Conservation (phyloP, 2,329 filamentous ascomycete genomes). For the Calcarisporium arbuscula region DNA sequence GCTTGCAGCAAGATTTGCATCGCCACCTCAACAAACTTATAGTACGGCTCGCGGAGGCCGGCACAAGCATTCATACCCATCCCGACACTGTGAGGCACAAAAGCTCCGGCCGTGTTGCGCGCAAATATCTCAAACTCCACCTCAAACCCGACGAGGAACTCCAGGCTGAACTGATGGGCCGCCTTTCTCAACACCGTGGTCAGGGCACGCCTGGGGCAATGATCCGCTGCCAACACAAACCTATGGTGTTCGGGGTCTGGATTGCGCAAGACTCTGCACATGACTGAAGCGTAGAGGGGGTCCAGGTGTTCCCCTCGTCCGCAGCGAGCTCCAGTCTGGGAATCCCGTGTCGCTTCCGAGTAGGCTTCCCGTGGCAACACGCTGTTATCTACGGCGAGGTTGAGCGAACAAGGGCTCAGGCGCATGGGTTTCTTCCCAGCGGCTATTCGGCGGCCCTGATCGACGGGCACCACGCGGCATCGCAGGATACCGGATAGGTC, state of each 20-base stretch:
- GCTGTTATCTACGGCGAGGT: not conserved
- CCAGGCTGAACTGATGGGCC: not conserved
- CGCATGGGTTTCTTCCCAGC: not conserved
- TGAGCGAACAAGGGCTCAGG: not conserved
- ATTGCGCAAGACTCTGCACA: not conserved
- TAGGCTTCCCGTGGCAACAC: not conserved
- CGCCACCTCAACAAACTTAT: slow-evolving; percentile 4
- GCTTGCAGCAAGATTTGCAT: slow-evolving; percentile 1
- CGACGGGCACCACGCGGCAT: not conserved
- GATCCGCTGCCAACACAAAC: not conserved
- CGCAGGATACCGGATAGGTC: not conserved
- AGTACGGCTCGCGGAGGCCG: slow-evolving; percentile 5
- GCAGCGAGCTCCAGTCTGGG: no score
- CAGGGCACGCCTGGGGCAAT: not conserved
- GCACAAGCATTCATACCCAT: not conserved
- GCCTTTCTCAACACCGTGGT: not conserved
- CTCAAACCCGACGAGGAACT: not conserved
- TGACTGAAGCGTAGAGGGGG: not conserved
- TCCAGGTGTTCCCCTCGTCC: no score
- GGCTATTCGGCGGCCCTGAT: not conserved
- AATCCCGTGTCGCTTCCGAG: not conserved
- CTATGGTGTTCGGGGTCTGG: no score
- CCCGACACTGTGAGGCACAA: not conserved
- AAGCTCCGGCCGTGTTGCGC: not conserved
- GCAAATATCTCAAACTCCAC: not conserved